These are phyloP conservation scores for Leccinum pachyderme DNA, from an alignment of 1,284 basidiomycete species.

Conservation along the genomic window DNA sequence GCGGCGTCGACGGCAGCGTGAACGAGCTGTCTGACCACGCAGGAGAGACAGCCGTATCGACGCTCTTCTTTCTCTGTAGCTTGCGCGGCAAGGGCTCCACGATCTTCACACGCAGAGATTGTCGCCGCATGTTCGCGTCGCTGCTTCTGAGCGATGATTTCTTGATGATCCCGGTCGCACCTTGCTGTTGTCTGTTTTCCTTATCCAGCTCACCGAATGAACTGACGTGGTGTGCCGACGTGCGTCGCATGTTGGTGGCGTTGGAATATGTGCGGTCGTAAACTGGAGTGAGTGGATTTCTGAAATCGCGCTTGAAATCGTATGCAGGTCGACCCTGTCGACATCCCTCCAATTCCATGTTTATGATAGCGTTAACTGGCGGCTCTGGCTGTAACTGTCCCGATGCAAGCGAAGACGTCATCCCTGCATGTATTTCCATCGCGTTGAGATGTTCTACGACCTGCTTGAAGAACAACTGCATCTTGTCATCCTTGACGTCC, in stretches of 20 bases:
- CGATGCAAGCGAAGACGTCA: conserved; percentile 17
- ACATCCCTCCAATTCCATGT: conserved; percentile 17
- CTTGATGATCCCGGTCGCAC: conserved; percentile 27
- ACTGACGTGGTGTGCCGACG: neutral
- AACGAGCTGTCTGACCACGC: conserved; percentile 47
- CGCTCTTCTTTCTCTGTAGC: conserved; percentile 44
- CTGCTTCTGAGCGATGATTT: conserved; percentile 47
- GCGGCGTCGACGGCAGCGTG: conserved; percentile 47
- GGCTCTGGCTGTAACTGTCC: conserved; percentile 19
- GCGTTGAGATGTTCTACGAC: conserved; percentile 78
- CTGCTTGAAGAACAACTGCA: conserved; percentile 79
- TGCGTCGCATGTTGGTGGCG: neutral
- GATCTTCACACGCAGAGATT: conserved; percentile 47
- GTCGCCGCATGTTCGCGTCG: conserved; percentile 20
- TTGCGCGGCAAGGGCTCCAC: conserved; percentile 44
- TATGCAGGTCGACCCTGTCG: conserved; percentile 12
- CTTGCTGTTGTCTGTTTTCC: conserved; percentile 33
- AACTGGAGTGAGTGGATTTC: conserved; percentile 13
- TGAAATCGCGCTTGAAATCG: conserved; percentile 2
- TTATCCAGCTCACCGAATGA: conserved; percentile 35
- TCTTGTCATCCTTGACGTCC: conserved; percentile 52
- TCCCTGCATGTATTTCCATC: conserved; percentile 50
- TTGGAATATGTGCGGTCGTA: conserved; percentile 6
- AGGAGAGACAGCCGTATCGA: conserved; percentile 34
- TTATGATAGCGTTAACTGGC: conserved; percentile 21